A percentile compares a stretch with the other conserved stretches of the same genome.
These are phyloP conservation scores for Cryptococcus deneoformans DNA, from an alignment of 1,284 basidiomycete genomes.

Conservation along the genomic window DNA sequence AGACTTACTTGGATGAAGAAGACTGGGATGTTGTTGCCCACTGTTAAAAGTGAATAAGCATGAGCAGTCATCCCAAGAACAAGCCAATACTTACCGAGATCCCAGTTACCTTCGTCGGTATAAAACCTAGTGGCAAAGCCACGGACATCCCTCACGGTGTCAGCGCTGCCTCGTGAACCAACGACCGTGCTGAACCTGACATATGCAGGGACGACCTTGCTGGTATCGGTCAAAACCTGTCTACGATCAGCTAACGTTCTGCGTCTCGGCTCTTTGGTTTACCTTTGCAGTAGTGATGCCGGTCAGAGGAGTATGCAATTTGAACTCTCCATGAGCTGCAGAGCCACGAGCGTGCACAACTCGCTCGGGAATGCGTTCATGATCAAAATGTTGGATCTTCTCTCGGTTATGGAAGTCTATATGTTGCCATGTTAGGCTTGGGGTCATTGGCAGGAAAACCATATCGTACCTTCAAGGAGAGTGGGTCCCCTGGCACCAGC, in stretches of 20 bases:
- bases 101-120: conserved; percentile 76
- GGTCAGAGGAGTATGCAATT: conserved; percentile 59
- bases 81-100: conserved; percentile 56
- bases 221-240: conserved; percentile 66
- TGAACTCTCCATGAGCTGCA: conserved; percentile 77
- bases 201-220: conserved; percentile 68
- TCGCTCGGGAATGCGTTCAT: conserved; percentile 78
- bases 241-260: neutral
- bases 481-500: conserved; percentile 47
- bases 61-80: neutral
- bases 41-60: conserved; percentile 2
- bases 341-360: conserved; percentile 70
- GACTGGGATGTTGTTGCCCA: conserved; percentile 58
- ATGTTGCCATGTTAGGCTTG: no score
- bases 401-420: conserved; percentile 46
- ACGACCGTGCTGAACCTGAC: conserved; percentile 79
- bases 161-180: conserved; percentile 69
- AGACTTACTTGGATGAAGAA: conserved; percentile 62
- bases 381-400: conserved; percentile 70
- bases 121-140: conserved; percentile 81
- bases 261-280: neutral
- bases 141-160: conserved; percentile 65
- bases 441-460: neutral
- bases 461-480: conserved; percentile 28
- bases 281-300: conserved; percentile 38